Evolutionary conservation across 2,329 filamentous ascomycete species (phyloP), one percentile per base, ranked within the genome.

Genomic region (Penicillium sp.): DNA sequence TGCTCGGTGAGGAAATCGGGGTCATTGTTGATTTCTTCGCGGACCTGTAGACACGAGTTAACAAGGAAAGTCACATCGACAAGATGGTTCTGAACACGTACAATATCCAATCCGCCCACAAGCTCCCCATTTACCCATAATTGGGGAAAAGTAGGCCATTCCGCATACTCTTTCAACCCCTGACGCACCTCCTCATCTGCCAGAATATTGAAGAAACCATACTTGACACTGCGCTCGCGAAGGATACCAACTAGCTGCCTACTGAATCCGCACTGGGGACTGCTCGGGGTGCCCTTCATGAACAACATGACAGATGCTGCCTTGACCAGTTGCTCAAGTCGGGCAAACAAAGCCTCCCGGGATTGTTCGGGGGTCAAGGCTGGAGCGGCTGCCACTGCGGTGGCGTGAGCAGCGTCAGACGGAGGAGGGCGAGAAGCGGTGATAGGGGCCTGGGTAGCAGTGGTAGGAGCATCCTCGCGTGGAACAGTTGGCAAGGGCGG

Each of bases 201-300:
- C 62, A 99, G 74, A 57, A 99, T 99, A 69, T 99, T 97, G 78
- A 99, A 99, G 78, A 99, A 99, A 16, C 93, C 93, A 70, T 97
- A 99, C 69, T 95, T 89, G 53, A 99, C 87, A 41, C 87, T 87
- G 66, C 89, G 86, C 73, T 97, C 92, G 44, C 93, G 82, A 62
- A 99, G 74, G 39, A 99, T 81, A 22, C 77, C 84, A 36, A 99
- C 93, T 37, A 95, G 76, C 74, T 96, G 90, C 59, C 92, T 79
- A 59, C 89, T 95, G 74, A 99, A 99, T 2, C 93, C 90, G 65
- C 91, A 95, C 71, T 95, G 88, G 1, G 90, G 90, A 28, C 83
- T 80, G 57, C 84, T 88, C 0, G 90, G 90, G 2, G 89, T 95
- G n/a, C 90, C 91, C 76, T 95, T 95, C 89, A 95, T 95, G 73